A percentile compares a stretch with the other conserved stretches of the same genome.
Evolutionary conservation across 1,139 yeast species (phyloP).

Genomic region (Candida gigantensis): DNA sequence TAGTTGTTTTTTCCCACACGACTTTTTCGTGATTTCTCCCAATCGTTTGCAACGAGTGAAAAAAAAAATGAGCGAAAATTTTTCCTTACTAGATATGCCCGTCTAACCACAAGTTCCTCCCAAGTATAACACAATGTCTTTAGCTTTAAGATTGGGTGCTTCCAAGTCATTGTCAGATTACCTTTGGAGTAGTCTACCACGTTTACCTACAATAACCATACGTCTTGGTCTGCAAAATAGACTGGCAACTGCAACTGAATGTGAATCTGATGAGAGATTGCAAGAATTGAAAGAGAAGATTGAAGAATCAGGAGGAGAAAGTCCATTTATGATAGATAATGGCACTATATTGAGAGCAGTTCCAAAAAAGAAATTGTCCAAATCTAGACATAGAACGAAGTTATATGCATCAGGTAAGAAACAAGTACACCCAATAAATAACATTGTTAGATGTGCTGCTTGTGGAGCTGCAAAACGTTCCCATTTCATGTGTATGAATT

Average conservation of each 20-base stretch:
- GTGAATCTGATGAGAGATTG: slow-evolving; percentile 25
- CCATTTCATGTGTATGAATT: slow-evolving; percentile 89
- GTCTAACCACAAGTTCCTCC: neutral
- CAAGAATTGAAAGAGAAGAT: slow-evolving; percentile 34
- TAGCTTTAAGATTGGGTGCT: slow-evolving; percentile 24
- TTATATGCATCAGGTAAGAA: slow-evolving; percentile 82
- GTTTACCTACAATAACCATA: slow-evolving; percentile 22
- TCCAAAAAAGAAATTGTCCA: slow-evolving; percentile 91
- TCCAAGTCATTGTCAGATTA: slow-evolving; percentile 17
- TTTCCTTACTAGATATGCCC: neutral
- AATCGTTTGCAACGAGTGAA: neutral
- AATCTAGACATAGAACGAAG: slow-evolving; percentile 80
- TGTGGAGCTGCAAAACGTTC: slow-evolving; percentile 92
- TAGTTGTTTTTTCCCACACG: too few relatives aligned
- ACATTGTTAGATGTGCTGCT: slow-evolving; percentile 88
- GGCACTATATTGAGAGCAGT: slow-evolving; percentile 78
- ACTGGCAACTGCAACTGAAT: slow-evolving; percentile 2
- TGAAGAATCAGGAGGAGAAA: slow-evolving; percentile 26
- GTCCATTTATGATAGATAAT: slow-evolving; percentile 48
- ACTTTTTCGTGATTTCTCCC: neutral
- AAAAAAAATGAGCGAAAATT: slow-evolving; percentile 1
- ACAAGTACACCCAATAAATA: slow-evolving; percentile 72
- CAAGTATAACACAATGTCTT: slow-evolving; percentile 21
- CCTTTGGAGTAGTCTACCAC: slow-evolving; percentile 23
- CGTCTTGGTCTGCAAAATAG: slow-evolving; percentile 10